Conservation (phyloP, 495 filamentous ascomycete genomes). For the Penicillium arizonense region DNA sequence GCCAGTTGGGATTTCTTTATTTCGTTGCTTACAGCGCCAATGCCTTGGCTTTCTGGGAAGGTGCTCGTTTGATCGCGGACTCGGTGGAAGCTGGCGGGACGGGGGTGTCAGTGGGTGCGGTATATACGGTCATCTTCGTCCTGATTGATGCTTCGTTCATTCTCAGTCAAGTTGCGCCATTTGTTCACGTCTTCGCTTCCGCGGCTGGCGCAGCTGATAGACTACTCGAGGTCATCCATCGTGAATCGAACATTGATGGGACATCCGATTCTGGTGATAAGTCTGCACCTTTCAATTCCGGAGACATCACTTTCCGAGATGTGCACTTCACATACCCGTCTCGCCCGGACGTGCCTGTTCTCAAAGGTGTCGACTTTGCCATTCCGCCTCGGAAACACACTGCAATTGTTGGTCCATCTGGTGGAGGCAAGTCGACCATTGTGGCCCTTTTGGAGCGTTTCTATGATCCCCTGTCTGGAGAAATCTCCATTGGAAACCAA, state of each 20-base stretch:
- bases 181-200: constrained; percentile 59
- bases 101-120: constrained; percentile 50
- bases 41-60: constrained; percentile 65
- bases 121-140: constrained; percentile 64
- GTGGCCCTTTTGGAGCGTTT: constrained; percentile 55
- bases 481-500: constrained; percentile 49
- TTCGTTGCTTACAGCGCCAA: constrained; percentile 64
- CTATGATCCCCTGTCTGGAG: constrained; percentile 38
- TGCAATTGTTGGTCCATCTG: constrained; percentile 67
- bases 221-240: constrained; percentile 49
- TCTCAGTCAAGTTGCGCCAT: constrained; percentile 61
- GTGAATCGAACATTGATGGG: constrained; percentile 49
- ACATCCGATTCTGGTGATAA: constrained; percentile 35
- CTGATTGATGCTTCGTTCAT: constrained; percentile 62
- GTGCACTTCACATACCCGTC: constrained; percentile 63
- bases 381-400: constrained; percentile 59
- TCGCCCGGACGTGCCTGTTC: constrained; percentile 54
- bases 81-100: constrained; percentile 37
- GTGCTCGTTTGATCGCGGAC: constrained; percentile 52
- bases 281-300: constrained; percentile 24
- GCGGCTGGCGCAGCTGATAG: constrained; percentile 54
- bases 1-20: constrained; percentile 59
- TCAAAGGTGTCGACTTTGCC: constrained; percentile 42
- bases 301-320: constrained; percentile 46
- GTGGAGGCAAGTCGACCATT: constrained; percentile 68